Base-by-base conservation (phyloP, 805 yeast species). In the Kodamaea laetipori region DNA sequence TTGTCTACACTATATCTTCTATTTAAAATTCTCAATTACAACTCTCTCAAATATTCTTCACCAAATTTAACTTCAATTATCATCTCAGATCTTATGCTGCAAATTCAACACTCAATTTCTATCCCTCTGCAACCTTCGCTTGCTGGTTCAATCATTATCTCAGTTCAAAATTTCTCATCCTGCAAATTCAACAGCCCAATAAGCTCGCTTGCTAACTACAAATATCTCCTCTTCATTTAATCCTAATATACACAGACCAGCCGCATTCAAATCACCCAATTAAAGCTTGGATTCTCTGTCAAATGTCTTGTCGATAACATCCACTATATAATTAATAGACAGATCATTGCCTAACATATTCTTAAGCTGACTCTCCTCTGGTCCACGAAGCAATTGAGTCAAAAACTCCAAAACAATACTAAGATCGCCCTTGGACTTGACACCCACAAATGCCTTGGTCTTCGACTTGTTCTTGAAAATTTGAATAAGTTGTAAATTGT, bases 401-500 rank as follows among this genome's bases (percentile, higher is more conserved):
- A 65, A 51, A 39, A 66, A 67, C 23, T 41, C 44, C 21, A 46
- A 41, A 18, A 64, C 49, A 11, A 60, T 45, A 5, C 46, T 42
- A 37, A 71, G 55, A 51, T 69, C 71, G 18, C 53, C 51, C 1
- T 43, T 44, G 45, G 63, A 61, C 39, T 46, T 51, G 17, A 68
- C 57, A 32, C 58, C 54, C 17, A 71, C 74, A 49, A 56, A 69
- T 6, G 76, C 74, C 41, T 59, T 57, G 4, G 73, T 69, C 47
- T 64, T 67, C 6, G 71, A 55, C 54, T 69, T 68, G 52, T 71
- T 70, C 52, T 70, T 70, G 52, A 65, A 61, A 19, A 71, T 67
- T 40, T 54, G 55, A 16, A 71, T 57, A 44, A 69, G 54, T 34
- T 51, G 52, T 43, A 70, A 55, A 46, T 69, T 60, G 48, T 66